Conservation (phyloP, 768 basidiomycete genomes). For the Pleurotus citrinopileatus region DNA sequence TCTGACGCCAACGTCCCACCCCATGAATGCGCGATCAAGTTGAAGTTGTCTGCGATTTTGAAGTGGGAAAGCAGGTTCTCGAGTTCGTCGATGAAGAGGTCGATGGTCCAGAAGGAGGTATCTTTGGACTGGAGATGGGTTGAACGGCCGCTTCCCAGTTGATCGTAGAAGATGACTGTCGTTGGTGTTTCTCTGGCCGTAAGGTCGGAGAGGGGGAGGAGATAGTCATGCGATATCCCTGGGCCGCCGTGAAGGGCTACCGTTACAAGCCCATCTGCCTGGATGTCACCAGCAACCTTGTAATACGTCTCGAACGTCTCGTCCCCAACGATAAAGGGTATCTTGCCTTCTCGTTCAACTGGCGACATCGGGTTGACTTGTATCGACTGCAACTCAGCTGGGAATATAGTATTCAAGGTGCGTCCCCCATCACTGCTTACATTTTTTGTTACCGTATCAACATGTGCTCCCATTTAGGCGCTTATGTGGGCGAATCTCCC, state of each 20-base stretch:
- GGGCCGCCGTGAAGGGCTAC: conserved; percentile 51
- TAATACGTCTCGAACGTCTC: conserved; percentile 38
- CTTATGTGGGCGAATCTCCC: too few relatives aligned
- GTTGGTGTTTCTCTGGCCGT: conserved; percentile 30
- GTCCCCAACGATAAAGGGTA: conserved; percentile 15
- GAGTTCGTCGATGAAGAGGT: conserved; percentile 48
- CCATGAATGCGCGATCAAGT: conserved; percentile 48
- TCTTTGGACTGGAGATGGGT: conserved; percentile 45
- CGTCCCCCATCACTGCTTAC: too few relatives aligned
- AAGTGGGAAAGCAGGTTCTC: conserved; percentile 40
- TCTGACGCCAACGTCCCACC: conserved; percentile 24
- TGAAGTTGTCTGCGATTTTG: conserved; percentile 35
- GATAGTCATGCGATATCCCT: conserved; percentile 42
- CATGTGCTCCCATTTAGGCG: too few relatives aligned
- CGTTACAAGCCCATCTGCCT: conserved; percentile 25
- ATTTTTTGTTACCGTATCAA: too few relatives aligned
- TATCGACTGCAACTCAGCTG: too few relatives aligned
- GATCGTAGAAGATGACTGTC: conserved; percentile 50
- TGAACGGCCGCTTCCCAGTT: conserved; percentile 51
- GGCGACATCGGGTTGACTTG: neutral
- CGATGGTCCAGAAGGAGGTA: conserved; percentile 43
- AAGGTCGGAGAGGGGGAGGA: conserved; percentile 38
- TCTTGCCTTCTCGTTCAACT: conserved; percentile 15
- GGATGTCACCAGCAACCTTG: conserved; percentile 38
- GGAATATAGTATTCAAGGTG: too few relatives aligned